Percentiles rank a stretch among this genome's conserved stretches.
Evolutionary conservation across 192 early-diverging fungal species (phyloP).

Genomic region (Coemansia sp.): DNA sequence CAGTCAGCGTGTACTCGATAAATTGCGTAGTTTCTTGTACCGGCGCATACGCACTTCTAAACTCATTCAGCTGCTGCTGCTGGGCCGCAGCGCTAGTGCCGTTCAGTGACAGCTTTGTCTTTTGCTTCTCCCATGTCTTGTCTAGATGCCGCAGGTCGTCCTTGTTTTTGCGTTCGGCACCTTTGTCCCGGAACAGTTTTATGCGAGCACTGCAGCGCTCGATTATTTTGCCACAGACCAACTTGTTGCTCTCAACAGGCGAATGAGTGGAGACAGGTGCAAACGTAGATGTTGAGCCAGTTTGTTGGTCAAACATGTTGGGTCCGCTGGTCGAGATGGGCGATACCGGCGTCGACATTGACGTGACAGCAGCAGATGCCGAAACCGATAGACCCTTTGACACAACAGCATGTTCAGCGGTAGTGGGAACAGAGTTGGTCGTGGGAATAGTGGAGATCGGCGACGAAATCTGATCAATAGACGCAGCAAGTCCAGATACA

Average conservation of each 20-base stretch:
- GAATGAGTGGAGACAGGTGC: slow-evolving; percentile 17
- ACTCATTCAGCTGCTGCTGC: slow-evolving; percentile 39
- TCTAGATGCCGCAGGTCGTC: slow-evolving; percentile 74
- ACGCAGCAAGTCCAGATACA: slow-evolving; percentile 20
- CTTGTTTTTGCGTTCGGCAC: slow-evolving; percentile 77
- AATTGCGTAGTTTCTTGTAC: slow-evolving; percentile 32
- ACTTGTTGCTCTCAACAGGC: background rate
- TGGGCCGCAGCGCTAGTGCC: slow-evolving; percentile 3
- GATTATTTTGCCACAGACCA: slow-evolving; percentile 28
- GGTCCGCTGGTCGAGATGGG: slow-evolving; percentile 6
- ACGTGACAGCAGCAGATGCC: background rate
- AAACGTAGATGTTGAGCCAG: background rate
- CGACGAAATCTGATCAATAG: slow-evolving; percentile 1
- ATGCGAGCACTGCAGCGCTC: slow-evolving; percentile 64
- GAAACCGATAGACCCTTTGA: background rate
- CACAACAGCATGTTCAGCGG: background rate
- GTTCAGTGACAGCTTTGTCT: slow-evolving; percentile 31
- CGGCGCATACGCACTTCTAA: slow-evolving; percentile 37
- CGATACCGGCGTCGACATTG: slow-evolving; percentile 28
- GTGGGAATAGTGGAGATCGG: slow-evolving; percentile 9
- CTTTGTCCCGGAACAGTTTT: slow-evolving; percentile 77
- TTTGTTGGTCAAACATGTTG: slow-evolving; percentile 5
- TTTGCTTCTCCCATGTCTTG: slow-evolving; percentile 63
- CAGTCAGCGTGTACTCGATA: slow-evolving; percentile 44
- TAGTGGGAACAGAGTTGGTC: background rate